These are phyloP conservation scores for Cryptococcus depauperatus DNA, from an alignment of 1,284 basidiomycete species.

Conservation along the genomic window DNA sequence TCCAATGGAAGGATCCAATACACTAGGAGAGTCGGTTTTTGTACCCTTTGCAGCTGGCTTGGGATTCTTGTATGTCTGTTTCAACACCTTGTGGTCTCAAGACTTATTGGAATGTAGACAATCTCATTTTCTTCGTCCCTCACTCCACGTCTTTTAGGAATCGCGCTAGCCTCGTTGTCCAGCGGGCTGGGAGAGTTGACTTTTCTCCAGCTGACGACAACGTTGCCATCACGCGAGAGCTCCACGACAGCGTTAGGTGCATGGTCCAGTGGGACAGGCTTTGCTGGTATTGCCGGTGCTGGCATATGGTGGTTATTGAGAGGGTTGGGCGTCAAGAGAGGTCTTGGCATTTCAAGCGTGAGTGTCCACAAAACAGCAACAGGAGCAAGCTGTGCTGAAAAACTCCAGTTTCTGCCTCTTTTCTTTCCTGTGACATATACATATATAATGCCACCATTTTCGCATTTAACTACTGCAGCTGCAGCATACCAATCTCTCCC, in stretches of 20 bases:
- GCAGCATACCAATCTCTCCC: conserved; percentile 22
- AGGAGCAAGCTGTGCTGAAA: not conserved
- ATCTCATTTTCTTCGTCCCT: conserved; percentile 69
- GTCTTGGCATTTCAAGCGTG: conserved; percentile 63
- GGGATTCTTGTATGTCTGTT: conserved; percentile 64
- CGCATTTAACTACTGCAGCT: conserved; percentile 5
- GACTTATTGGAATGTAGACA: conserved; percentile 50
- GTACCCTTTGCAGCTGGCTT: conserved; percentile 61
- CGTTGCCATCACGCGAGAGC: conserved; percentile 41
- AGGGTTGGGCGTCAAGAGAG: conserved; percentile 70
- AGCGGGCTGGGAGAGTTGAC: conserved; percentile 91
- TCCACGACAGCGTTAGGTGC: conserved; percentile 52
- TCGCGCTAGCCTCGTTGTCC: conserved; percentile 80
- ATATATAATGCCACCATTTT: conserved; percentile 57
- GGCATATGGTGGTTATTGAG: conserved; percentile 91
- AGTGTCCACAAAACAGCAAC: conserved; percentile 5
- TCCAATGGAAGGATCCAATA: conserved; percentile 76
- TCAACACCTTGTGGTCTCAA: not conserved
- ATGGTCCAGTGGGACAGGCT: conserved; percentile 86
- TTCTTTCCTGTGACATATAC: conserved; percentile 65
- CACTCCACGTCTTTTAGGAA: conserved; percentile 69
- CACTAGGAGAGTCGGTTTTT: conserved; percentile 61
- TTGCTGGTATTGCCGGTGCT: conserved; percentile 85
- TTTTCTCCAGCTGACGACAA: conserved; percentile 86
- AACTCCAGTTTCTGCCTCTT: conserved; percentile 61